A percentile compares a stretch with the other conserved stretches of the same genome.
phyloP scores from a whole-genome alignment of 192 early-diverging fungal species.

The Borealophlyctis nickersoniae region DNA sequence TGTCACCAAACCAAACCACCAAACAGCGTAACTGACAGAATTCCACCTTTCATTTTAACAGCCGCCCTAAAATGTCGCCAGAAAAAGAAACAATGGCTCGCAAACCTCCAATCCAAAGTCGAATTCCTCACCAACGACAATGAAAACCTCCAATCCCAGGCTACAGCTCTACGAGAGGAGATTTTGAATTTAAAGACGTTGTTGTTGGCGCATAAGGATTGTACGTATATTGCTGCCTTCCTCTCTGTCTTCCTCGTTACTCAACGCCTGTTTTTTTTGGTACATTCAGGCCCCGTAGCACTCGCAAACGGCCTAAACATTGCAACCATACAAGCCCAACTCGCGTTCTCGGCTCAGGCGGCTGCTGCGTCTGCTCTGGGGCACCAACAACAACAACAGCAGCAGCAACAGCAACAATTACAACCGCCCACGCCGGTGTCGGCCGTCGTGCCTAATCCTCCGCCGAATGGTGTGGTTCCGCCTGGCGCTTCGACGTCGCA shows the following conservation, averaged over 20 bases:
- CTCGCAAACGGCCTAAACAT: slow-evolving; percentile 28
- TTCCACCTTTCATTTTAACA: slow-evolving; percentile 20
- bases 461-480: no score
- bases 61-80: slow-evolving; percentile 90
- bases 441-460: no score
- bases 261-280: background rate
- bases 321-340: slow-evolving; percentile 14
- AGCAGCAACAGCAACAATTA: no score
- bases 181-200: slow-evolving; percentile 74
- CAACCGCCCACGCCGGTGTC: no score
- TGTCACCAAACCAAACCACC: background rate
- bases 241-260: background rate
- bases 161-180: slow-evolving; percentile 62
- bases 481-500: no score
- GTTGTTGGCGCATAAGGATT: slow-evolving; percentile 75
- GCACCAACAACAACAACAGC: no score
- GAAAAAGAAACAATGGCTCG: slow-evolving; percentile 89
- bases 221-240: slow-evolving; percentile 29
- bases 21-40: background rate
- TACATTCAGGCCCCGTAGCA: slow-evolving; percentile 22
- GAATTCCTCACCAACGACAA: slow-evolving; percentile 64
- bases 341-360: background rate
- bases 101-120: slow-evolving; percentile 70
- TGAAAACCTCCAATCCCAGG: slow-evolving; percentile 59
- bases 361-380: no score